A percentile compares a stretch with the other conserved stretches of the same genome.
phyloP scores from a whole-genome alignment of 352 stramenopile genomes.

The Saprolegnia parasitica region DNA sequence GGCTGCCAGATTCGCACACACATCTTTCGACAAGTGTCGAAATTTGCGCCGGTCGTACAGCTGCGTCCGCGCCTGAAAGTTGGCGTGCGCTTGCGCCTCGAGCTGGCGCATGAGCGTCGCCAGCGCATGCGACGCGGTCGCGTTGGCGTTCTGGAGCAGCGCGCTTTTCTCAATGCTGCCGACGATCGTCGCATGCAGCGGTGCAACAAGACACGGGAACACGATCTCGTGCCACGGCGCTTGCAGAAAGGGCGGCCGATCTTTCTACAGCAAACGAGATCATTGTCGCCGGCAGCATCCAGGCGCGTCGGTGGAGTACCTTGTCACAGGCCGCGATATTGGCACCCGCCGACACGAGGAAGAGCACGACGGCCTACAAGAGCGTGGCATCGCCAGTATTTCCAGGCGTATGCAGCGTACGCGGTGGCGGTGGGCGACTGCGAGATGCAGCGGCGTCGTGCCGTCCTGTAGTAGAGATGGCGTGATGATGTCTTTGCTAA shows the following conservation, averaged over 20 bases:
- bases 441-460: not conserved
- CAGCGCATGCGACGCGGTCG: not conserved
- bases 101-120: not conserved
- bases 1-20: not conserved
- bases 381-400: not conserved
- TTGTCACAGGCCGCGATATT: not conserved
- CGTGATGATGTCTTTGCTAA: too few species aligned
- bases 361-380: not conserved
- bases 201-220: slow-evolving; percentile 20
- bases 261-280: slow-evolving; percentile 3
- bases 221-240: slow-evolving; percentile 23
- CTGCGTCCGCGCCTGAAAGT: not conserved
- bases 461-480: not conserved
- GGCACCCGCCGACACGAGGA: slow-evolving; percentile 5
- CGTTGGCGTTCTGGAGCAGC: slow-evolving; percentile 3
- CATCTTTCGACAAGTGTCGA: not conserved
- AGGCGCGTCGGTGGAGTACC: slow-evolving; percentile 7
- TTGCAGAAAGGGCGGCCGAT: slow-evolving; percentile 12
- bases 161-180: not conserved
- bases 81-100: not conserved
- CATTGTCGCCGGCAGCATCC: not conserved
- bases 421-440: not conserved
- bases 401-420: not conserved
- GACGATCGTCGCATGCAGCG: slow-evolving; percentile 2
- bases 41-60: slow-evolving; percentile 19